Evolutionary conservation across 2,329 filamentous ascomycete species (phyloP).

Genomic region (Aspergillus hortae): DNA sequence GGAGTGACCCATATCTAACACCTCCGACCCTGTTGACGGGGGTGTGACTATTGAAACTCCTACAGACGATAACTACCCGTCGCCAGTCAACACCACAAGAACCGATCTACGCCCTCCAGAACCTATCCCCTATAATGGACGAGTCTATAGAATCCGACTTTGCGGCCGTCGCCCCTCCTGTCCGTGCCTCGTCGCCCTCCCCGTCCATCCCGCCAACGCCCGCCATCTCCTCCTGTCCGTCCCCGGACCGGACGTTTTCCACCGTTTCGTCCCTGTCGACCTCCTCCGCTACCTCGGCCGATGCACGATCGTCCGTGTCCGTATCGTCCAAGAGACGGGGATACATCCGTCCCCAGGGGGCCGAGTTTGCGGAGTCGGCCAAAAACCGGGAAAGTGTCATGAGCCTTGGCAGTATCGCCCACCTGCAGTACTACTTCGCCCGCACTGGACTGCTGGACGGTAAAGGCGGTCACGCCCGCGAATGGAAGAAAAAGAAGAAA

Average conservation of each 20-base stretch:
- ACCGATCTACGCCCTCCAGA: slow-evolving; percentile 6
- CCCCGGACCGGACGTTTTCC: slow-evolving; percentile 44
- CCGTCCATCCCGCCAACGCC: slow-evolving; percentile 41
- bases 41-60: background rate
- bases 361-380: slow-evolving; percentile 86
- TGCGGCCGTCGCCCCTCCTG: slow-evolving; percentile 16
- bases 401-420: slow-evolving; percentile 92
- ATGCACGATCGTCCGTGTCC: slow-evolving; percentile 42
- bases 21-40: background rate
- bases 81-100: background rate
- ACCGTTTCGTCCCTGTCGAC: slow-evolving; percentile 45
- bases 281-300: slow-evolving; percentile 41
- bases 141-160: slow-evolving; percentile 20
- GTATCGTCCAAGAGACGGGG: slow-evolving; percentile 61
- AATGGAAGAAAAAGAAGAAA: slow-evolving; percentile 55
- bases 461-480: slow-evolving; percentile 81
- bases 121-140: slow-evolving; percentile 21
- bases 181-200: slow-evolving; percentile 37
- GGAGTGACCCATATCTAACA: background rate
- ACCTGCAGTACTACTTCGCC: slow-evolving; percentile 98
- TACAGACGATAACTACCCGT: background rate
- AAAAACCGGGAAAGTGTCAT: slow-evolving; percentile 90
- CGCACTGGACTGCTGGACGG: slow-evolving; percentile 89
- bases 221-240: slow-evolving; percentile 43
- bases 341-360: slow-evolving; percentile 83